Base-by-base conservation (phyloP, 1,139 yeast species). In the Nakaseomyces kungkrabaensis region DNA sequence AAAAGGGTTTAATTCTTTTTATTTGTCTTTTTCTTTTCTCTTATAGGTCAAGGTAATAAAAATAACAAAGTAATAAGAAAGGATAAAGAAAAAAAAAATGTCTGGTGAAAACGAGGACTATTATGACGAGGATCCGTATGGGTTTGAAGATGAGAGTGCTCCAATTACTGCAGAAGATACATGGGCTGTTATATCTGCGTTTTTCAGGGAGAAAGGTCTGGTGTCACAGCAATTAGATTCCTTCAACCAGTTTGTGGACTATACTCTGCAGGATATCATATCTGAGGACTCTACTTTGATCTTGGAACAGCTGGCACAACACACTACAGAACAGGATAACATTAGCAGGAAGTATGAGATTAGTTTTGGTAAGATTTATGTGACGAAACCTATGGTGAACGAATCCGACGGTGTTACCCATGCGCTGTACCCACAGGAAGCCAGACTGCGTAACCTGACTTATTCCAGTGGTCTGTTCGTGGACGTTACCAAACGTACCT, bases 391-490 rank as follows among this genome's bases (percentile, higher is more conserved):
- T 41, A 88, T 96, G 48, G 96, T 92, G 79, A 94, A 97, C 24
- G 99, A 94, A 73, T 96, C 97, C 33, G 99, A 94, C 72, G 99
- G 99, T 73, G 89, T 96, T 33, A 90, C 97, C n/a, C 94, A 89
- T 62, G 95, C 96, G 17, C 82, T 94, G 85, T 87, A 87, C 68
- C 98, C 99, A 9, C 98, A 94, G 70, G 99, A 94, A 69, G 98
- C 98, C 7, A 79, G 99, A 61, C 76, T 92, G 57, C 82, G 99
- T 71, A 92, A 92, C 67, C 77, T 94, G 70, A 94, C 99, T 0
- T 94, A 94, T 67, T 87, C 97, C 4, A 87, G 97, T 34, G 97
- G 98, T 31, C 76, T 94, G 50, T 92, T 92, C 63, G 97, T 94
- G 43, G 97, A 92, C 65, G 92, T 94, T 88, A 81, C 88, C 60